Percentiles rank a stretch among this genome's conserved stretches.
Evolutionary conservation across 768 basidiomycete species (phyloP).

Genomic region (Nidularia sp.): DNA sequence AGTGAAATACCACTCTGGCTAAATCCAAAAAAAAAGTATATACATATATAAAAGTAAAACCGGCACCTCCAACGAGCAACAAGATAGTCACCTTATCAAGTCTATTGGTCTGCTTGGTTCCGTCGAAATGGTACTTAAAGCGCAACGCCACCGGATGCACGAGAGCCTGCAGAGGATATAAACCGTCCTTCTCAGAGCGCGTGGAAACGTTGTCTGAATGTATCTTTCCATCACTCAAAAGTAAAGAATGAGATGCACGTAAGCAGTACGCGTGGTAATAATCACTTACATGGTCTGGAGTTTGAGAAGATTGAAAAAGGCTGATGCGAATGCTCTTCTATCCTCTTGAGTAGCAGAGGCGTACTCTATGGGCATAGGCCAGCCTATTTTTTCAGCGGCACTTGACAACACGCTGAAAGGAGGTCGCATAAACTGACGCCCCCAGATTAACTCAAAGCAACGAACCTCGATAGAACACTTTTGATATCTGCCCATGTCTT

Average conservation of each 20-base stretch:
- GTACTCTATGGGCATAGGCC: slow-evolving; percentile 80
- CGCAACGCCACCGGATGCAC: slow-evolving; percentile 79
- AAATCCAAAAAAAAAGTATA: background rate
- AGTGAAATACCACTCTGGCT: slow-evolving; percentile 98
- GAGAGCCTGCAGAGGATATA: slow-evolving; percentile 85
- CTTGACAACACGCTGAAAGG: slow-evolving; percentile 51
- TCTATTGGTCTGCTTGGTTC: slow-evolving; percentile 80
- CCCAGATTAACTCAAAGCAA: slow-evolving; percentile 6
- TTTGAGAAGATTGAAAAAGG: slow-evolving; percentile 72
- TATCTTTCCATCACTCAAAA: slow-evolving; percentile 60
- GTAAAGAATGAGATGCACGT: slow-evolving; percentile 4
- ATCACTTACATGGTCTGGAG: slow-evolving; percentile 73
- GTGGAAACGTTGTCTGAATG: slow-evolving; percentile 10
- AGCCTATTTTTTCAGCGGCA: slow-evolving; percentile 72
- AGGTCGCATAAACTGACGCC: background rate
- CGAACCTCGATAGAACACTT: slow-evolving; percentile 56
- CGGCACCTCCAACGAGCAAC: background rate
- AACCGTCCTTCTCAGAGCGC: slow-evolving; percentile 40
- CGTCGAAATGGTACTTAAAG: slow-evolving; percentile 95
- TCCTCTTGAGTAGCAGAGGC: slow-evolving; percentile 40
- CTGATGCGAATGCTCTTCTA: slow-evolving; percentile 64
- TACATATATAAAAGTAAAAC: background rate
- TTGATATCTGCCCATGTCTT: slow-evolving; percentile 80
- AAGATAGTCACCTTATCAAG: slow-evolving; percentile 76
- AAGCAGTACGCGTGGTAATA: background rate